Percentiles rank a stretch among this genome's conserved stretches.
Evolutionary conservation across 768 basidiomycete genomes (phyloP).

Genomic region (Lactarius psammicola): DNA sequence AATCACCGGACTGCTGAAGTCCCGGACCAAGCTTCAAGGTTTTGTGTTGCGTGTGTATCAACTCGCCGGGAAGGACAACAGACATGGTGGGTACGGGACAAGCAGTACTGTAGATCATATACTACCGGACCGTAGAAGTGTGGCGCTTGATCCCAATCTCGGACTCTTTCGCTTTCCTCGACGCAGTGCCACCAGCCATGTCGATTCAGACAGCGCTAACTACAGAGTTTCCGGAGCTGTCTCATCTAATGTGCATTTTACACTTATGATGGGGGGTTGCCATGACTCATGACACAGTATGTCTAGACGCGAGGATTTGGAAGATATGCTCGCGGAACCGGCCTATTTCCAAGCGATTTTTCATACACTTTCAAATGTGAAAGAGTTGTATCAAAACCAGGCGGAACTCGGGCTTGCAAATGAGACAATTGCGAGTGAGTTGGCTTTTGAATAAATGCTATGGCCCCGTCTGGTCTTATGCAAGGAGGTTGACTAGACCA

Average conservation of each 20-base stretch:
- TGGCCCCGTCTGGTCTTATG: conserved; percentile 22
- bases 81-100: conserved; percentile 43
- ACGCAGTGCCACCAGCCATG: conserved; percentile 5
- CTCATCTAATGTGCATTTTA: conserved; percentile 59
- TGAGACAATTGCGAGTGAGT: conserved; percentile 80
- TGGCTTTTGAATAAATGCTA: neutral
- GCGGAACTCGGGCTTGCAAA: conserved; percentile 81
- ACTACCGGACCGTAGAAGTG: too few relatives aligned
- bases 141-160: neutral
- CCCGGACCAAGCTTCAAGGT: conserved; percentile 89
- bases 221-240: conserved; percentile 69
- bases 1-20: conserved; percentile 49
- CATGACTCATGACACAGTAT: conserved; percentile 1
- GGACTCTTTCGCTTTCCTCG: too few relatives aligned
- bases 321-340: conserved; percentile 80
- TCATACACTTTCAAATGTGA: conserved; percentile 72
- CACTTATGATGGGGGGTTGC: neutral
- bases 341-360: conserved; percentile 86
- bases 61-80: conserved; percentile 79
- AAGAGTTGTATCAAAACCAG: conserved; percentile 71
- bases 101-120: conserved; percentile 9
- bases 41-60: conserved; percentile 67
- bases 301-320: conserved; percentile 82
- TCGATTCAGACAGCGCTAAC: conserved; percentile 34
- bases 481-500: conserved; percentile 46